Conservation (phyloP, 257 asterid species). For the Nicotiana tabacum region DNA sequence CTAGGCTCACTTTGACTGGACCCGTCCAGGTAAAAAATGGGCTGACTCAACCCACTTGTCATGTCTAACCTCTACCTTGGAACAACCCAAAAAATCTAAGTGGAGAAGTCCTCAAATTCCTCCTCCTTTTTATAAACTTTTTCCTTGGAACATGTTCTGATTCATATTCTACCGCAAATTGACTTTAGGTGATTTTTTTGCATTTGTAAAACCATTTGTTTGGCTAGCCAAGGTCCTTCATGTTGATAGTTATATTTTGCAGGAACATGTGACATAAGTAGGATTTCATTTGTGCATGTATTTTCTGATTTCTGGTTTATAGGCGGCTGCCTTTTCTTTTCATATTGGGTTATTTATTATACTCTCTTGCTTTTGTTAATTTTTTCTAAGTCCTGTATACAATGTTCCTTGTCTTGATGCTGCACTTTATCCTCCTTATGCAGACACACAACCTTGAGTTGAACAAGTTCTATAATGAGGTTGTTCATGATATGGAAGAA, state of each 20-base stretch:
- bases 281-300: neutral
- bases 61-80: neutral
- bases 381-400: neutral
- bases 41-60: too few species aligned
- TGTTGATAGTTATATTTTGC: too few species aligned
- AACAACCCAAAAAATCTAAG: neutral
- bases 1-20: too few species aligned
- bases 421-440: slow-evolving; percentile 13
- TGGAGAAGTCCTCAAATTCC: neutral
- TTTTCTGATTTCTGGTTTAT: neutral
- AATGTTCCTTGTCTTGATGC: neutral
- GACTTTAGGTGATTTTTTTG: too few species aligned
- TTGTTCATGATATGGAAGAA: slow-evolving; percentile 92
- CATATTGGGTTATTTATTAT: neutral
- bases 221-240: too few species aligned
- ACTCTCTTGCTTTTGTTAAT: neutral
- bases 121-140: neutral
- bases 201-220: too few species aligned
- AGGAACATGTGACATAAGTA: neutral
- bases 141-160: neutral
- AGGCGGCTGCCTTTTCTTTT: neutral
- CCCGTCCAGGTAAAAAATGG: too few species aligned
- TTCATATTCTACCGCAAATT: neutral
- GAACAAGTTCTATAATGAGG: slow-evolving; percentile 58
- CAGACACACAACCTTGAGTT: slow-evolving; percentile 48